Evolutionary conservation across 257 asterid genomes (phyloP).

Genomic region (Rhazya stricta): DNA sequence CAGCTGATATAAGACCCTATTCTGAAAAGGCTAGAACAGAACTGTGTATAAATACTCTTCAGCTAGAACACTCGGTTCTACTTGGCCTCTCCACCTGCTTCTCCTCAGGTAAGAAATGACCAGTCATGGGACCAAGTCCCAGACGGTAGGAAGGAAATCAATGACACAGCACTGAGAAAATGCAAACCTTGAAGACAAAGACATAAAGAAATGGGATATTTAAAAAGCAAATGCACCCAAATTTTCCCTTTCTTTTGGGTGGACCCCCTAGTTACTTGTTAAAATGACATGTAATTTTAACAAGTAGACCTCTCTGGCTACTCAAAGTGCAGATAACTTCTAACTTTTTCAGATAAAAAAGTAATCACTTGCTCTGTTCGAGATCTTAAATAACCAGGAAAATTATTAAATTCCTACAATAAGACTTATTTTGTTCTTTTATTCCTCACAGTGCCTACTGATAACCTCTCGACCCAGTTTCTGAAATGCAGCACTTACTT

Average conservation of each 20-base stretch:
- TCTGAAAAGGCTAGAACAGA: too few relatives aligned
- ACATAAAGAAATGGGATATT: background rate
- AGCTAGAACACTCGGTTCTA: too few relatives aligned
- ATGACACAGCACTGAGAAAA: background rate
- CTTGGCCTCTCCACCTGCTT: background rate
- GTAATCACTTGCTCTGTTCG: background rate
- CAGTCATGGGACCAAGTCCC: background rate
- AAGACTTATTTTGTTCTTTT: background rate
- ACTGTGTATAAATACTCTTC: too few relatives aligned
- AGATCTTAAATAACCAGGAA: too few relatives aligned
- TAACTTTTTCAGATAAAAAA: too few relatives aligned
- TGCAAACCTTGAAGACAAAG: too few relatives aligned
- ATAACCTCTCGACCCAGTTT: background rate
- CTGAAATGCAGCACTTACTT: background rate
- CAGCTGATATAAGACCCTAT: too few relatives aligned
- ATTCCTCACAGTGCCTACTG: background rate
- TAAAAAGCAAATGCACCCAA: background rate
- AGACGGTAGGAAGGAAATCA: background rate
- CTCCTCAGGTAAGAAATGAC: background rate
- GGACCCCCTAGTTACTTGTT: too few relatives aligned
- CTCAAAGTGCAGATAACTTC: background rate
- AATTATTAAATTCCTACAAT: background rate
- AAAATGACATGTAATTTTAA: too few relatives aligned
- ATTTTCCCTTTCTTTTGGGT: too few relatives aligned
- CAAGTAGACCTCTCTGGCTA: background rate